Base-by-base conservation (phyloP, 768 basidiomycete genomes). In the Cystobasidiopsis lactophilus region DNA sequence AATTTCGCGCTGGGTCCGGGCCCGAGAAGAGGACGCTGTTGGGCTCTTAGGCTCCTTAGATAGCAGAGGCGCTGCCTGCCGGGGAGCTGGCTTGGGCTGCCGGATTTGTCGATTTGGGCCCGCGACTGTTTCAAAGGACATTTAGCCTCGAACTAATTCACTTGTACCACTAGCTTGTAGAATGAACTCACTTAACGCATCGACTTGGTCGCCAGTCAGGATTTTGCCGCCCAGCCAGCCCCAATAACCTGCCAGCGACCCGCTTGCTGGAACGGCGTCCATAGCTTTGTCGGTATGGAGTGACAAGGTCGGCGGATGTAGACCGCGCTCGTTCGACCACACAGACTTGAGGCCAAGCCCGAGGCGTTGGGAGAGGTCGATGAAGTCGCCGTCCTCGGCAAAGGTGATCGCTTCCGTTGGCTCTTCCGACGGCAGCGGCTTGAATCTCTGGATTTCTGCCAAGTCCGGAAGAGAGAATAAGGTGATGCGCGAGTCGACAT, bases 361-460 rank as follows among this genome's bases (percentile, higher is more conserved):
- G 40, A 60, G 49, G 2, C 54, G 57, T 29, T 55, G 54, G 40
- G 57, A 51, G 27, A 50, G 37, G 29, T 60, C 56, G 10, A 58
- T 48, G 29, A 56, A 43, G 40, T 60, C 59, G 40, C 55, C 59
- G 33, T 60, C 59, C 10, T 10, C 10, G 2, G 46, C 21, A 38
- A 60, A n/a, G 3, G 50, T 44, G 46, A 58, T 29, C 31, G 4
- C 5, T 1, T 57, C 59, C 2, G 57, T 44, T 49, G 35, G 54
- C 49, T 45, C 58, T 59, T 33, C 18, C 21, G 14, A 37, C 23
- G 43, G 13, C 16, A 9, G 18, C 5, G 33, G 7, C 39, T n/a
- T 44, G 3, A 47, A 44, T 40, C n/a, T 16, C 1, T 11, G 21
- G 30, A 60, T 50, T 2, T 51, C 18, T 2, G 1, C 1, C 13